phyloP scores from a whole-genome alignment of 306 rosid species.

The Alnus rubra region DNA sequence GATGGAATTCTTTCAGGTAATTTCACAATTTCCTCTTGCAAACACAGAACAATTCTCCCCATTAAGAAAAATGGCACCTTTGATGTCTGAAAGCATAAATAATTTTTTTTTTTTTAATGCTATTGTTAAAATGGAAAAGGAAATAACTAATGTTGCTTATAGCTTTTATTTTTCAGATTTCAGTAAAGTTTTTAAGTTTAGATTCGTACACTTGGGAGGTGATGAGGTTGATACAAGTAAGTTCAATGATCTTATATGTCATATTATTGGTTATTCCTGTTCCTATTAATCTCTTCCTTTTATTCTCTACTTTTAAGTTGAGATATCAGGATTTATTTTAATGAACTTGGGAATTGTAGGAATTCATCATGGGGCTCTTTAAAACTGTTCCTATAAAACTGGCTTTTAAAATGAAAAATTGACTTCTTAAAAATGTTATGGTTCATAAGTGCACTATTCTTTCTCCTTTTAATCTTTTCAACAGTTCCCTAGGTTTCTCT shows the following conservation, averaged over 20 bases:
- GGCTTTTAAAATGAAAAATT: neutral
- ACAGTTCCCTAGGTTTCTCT: neutral
- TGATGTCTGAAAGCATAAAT: neutral
- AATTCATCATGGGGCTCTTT: neutral
- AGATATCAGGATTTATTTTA: neutral
- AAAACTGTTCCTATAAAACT: too few species aligned
- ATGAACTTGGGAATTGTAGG: neutral
- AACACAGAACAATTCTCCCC: neutral
- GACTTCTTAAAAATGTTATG: neutral
- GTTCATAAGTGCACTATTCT: neutral
- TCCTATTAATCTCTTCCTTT: neutral
- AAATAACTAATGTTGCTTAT: neutral
- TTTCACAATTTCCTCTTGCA: neutral
- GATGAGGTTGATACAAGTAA: constrained; percentile 51
- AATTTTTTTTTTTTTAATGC: neutral
- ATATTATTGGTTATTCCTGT: neutral
- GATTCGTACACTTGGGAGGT: constrained; percentile 52
- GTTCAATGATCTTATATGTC: constrained; percentile 3
- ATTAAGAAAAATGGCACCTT: neutral
- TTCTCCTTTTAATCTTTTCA: neutral
- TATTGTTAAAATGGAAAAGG: neutral
- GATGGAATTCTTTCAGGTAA: constrained; percentile 45
- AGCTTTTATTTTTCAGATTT: constrained; percentile 33
- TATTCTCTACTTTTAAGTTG: neutral
- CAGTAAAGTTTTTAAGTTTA: constrained; percentile 46